Percentiles rank a stretch among this genome's conserved stretches.
Conservation (phyloP, 805 yeast genomes). For the Starmera caribaea region DNA sequence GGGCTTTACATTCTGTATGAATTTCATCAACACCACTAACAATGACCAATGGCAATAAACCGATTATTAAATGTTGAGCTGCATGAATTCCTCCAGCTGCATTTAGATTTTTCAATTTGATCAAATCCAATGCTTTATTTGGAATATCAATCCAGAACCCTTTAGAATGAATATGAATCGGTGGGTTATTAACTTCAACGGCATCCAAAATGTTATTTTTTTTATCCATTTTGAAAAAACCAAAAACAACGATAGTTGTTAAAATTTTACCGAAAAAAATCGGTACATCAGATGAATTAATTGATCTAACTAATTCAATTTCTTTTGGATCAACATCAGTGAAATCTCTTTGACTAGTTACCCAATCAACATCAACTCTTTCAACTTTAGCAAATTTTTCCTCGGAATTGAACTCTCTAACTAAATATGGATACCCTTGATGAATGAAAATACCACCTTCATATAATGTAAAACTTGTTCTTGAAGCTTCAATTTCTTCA, state of each 20-base stretch:
- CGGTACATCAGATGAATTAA: constrained; percentile 43
- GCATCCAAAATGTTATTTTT: constrained; percentile 80
- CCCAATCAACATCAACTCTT: constrained; percentile 90
- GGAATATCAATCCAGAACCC: constrained; percentile 95
- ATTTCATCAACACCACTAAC: constrained; percentile 71
- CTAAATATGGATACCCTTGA: constrained; percentile 86
- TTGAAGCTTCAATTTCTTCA: constrained; percentile 80
- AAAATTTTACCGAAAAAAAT: constrained; percentile 68
- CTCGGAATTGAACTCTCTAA: constrained; percentile 73
- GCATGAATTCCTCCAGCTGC: constrained; percentile 95
- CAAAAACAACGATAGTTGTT: constrained; percentile 75
- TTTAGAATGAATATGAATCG: constrained; percentile 53
- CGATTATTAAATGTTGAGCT: constrained; percentile 84
- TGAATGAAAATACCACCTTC: constrained; percentile 91
- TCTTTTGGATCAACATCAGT: constrained; percentile 86
- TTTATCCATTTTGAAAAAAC: constrained; percentile 80
- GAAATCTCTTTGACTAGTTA: constrained; percentile 82
- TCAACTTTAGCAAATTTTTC: constrained; percentile 77
- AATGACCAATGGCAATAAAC: constrained; percentile 63
- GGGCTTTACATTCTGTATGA: constrained; percentile 92
- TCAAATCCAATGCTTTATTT: constrained; percentile 42
- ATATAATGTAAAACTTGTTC: constrained; percentile 85
- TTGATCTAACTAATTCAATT: constrained; percentile 52
- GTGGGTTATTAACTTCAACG: constrained; percentile 87
- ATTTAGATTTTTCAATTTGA: constrained; percentile 48